A percentile compares a stretch with the other conserved stretches of the same genome.
phyloP scores from a whole-genome alignment of 305 asterid species.

The Ruellia speciosa region DNA sequence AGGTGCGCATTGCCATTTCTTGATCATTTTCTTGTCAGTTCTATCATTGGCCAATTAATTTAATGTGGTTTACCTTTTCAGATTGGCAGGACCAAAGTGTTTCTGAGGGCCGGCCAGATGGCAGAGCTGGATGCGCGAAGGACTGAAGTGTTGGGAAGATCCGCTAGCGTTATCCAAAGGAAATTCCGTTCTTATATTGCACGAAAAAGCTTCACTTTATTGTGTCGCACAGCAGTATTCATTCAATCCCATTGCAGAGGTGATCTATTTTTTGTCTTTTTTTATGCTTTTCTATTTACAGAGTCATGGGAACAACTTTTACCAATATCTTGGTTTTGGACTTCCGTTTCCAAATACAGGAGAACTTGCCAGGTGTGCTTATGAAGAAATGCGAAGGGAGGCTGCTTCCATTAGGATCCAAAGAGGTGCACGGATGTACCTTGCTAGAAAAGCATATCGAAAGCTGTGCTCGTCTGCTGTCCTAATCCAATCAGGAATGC shows the following conservation, averaged over 20 bases:
- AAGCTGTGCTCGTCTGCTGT: conserved; percentile 51
- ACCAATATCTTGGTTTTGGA: neutral
- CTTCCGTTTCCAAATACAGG: neutral
- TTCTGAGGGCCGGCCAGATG: conserved; percentile 94
- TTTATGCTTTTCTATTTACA: too few relatives aligned
- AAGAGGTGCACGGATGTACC: conserved; percentile 60
- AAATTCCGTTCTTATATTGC: conserved; percentile 73
- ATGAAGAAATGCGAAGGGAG: conserved; percentile 62
- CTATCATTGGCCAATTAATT: too few relatives aligned
- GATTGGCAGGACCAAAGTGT: conserved; percentile 88
- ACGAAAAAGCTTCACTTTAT: conserved; percentile 44
- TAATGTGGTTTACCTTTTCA: conserved; percentile 24
- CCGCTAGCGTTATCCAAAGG: conserved; percentile 87
- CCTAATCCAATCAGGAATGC: conserved; percentile 70
- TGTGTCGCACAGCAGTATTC: conserved; percentile 51
- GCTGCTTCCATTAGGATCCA: conserved; percentile 64
- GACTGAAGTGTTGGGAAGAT: conserved; percentile 77
- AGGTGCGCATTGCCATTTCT: conserved; percentile 35
- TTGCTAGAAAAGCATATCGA: conserved; percentile 63
- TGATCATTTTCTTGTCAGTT: neutral
- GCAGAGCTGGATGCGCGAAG: conserved; percentile 88
- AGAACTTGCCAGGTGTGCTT: conserved; percentile 46
- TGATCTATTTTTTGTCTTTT: too few relatives aligned
- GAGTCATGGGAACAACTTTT: neutral
- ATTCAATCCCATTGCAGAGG: conserved; percentile 85